Evolutionary conservation across 2,329 filamentous ascomycete species (phyloP).

Genomic region (Pseudogymnoascus verrucosus): DNA sequence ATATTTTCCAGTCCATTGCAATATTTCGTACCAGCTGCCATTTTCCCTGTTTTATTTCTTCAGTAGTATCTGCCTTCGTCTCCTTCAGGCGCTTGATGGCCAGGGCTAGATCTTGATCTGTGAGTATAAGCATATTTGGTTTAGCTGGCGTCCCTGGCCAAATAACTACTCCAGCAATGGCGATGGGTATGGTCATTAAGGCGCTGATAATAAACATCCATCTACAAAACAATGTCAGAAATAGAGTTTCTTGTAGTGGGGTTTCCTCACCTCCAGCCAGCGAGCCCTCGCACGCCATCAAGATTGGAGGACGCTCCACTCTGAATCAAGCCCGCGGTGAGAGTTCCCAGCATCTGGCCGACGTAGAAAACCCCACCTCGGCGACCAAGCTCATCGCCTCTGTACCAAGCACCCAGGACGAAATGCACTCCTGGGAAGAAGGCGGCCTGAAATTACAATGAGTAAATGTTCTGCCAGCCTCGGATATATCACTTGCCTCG

Average conservation of each 20-base stretch:
- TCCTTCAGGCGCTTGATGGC: slow-evolving; percentile 38
- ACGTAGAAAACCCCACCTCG: slow-evolving; percentile 22
- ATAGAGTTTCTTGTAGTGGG: not conserved
- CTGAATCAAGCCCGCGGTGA: slow-evolving; percentile 22
- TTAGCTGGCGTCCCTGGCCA: slow-evolving; percentile 44
- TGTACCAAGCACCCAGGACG: slow-evolving; percentile 30
- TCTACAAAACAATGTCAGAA: slow-evolving; percentile 37
- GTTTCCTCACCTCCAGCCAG: slow-evolving; percentile 28
- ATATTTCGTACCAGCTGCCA: slow-evolving; percentile 28
- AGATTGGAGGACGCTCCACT: slow-evolving; percentile 17
- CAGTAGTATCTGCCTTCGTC: slow-evolving; percentile 34
- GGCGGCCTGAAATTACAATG: slow-evolving; percentile 20
- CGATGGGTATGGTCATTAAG: slow-evolving; percentile 47
- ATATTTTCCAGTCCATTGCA: slow-evolving; percentile 39
- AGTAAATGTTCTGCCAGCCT: not conserved
- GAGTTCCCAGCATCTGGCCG: slow-evolving; percentile 21
- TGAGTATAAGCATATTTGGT: slow-evolving; percentile 41
- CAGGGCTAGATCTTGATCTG: slow-evolving; percentile 38
- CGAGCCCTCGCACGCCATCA: slow-evolving; percentile 18
- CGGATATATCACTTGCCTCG: slow-evolving; percentile 29
- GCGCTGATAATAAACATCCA: slow-evolving; percentile 51
- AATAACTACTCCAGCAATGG: slow-evolving; percentile 41
- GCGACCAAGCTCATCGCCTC: slow-evolving; percentile 24
- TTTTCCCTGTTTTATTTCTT: slow-evolving; percentile 27
- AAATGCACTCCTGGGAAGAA: slow-evolving; percentile 31